These are phyloP conservation scores for Podospora didyma DNA, from an alignment of 495 filamentous ascomycete genomes.

Conservation along the genomic window DNA sequence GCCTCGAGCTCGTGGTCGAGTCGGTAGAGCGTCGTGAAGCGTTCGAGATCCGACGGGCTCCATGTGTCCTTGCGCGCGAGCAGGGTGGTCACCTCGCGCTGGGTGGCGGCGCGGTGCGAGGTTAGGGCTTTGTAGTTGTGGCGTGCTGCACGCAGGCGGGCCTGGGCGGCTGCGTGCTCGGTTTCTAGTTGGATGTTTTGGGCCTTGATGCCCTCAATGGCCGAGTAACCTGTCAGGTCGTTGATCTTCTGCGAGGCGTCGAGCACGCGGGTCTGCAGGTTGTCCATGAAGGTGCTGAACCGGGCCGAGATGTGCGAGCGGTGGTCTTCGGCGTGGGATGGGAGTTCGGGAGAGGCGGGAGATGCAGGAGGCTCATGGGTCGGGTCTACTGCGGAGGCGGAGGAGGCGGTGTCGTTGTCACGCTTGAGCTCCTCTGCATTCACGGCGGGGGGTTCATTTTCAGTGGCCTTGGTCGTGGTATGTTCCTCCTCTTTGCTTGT, in stretches of 20 bases:
- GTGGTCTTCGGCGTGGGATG: slow-evolving; percentile 70
- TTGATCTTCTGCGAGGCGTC: slow-evolving; percentile 85
- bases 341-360: slow-evolving; percentile 47
- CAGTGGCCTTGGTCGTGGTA: neutral
- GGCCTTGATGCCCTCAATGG: slow-evolving; percentile 80
- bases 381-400: neutral
- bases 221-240: slow-evolving; percentile 88
- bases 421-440: neutral
- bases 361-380: neutral
- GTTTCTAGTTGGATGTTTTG: slow-evolving; percentile 70
- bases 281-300: slow-evolving; percentile 79
- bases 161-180: slow-evolving; percentile 58
- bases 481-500: neutral
- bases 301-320: slow-evolving; percentile 69
- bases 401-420: neutral
- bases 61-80: slow-evolving; percentile 92
- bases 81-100: slow-evolving; percentile 92
- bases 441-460: slow-evolving; percentile 1
- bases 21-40: slow-evolving; percentile 89
- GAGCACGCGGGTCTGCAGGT: slow-evolving; percentile 78
- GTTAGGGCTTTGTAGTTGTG: slow-evolving; percentile 74
- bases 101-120: slow-evolving; percentile 72
- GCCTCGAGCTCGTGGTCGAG: slow-evolving; percentile 92
- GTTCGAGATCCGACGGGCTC: slow-evolving; percentile 81
- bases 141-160: slow-evolving; percentile 65